Conservation (phyloP, 2,329 filamentous ascomycete genomes). For the Byssochlamys sp. region DNA sequence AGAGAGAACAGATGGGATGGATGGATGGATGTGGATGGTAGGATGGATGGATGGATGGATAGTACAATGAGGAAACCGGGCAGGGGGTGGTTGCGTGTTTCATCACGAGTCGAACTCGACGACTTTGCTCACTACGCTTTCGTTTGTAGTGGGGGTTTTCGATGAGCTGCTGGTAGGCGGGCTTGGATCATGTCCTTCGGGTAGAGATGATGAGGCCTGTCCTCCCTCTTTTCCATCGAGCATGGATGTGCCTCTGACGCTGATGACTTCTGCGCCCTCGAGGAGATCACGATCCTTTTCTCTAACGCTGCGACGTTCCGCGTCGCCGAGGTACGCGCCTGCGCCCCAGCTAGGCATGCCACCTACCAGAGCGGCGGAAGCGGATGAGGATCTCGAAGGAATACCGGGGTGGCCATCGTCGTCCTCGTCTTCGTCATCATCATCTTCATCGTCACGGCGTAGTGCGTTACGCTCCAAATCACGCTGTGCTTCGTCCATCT, state of each 20-base stretch:
- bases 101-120: constrained; percentile 26
- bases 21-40: background rate
- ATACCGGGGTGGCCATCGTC: constrained; percentile 30
- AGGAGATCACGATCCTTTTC: constrained; percentile 61
- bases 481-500: constrained; percentile 91
- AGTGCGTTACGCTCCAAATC: constrained; percentile 77
- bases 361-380: constrained; percentile 21
- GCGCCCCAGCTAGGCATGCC: constrained; percentile 30
- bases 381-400: constrained; percentile 10
- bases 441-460: constrained; percentile 58
- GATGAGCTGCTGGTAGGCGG: background rate
- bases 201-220: background rate
- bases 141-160: background rate
- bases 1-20: background rate
- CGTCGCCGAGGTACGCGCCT: constrained; percentile 44
- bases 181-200: background rate
- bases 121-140: constrained; percentile 26
- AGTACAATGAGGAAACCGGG: background rate
- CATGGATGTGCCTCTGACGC: constrained; percentile 23
- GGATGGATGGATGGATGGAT: background rate
- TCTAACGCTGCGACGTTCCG: constrained; percentile 54
- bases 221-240: constrained; percentile 18
- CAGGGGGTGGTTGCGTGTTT: background rate
- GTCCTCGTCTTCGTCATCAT: constrained; percentile 60
- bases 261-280: constrained; percentile 63